Percentiles rank a stretch among this genome's conserved stretches.
These are phyloP conservation scores for Teratosphaeria destructans DNA, from an alignment of 2,329 filamentous ascomycete genomes.

Conservation along the genomic window DNA sequence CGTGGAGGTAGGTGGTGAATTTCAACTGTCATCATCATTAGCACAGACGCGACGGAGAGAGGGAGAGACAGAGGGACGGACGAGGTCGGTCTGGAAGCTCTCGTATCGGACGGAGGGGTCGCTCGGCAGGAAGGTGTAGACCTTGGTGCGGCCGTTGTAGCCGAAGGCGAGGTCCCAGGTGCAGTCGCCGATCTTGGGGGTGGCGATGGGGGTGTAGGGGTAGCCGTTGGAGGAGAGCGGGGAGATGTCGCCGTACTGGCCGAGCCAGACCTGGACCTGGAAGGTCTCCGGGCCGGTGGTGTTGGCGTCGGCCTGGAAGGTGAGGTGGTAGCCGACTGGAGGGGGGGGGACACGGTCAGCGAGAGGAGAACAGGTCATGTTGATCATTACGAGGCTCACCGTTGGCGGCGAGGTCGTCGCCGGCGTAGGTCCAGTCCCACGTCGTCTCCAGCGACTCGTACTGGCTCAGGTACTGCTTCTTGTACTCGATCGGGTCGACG, in stretches of 20 bases:
- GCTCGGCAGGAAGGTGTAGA: constrained; percentile 8
- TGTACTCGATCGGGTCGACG: constrained; percentile 24
- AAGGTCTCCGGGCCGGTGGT: constrained; percentile 38
- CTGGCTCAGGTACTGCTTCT: constrained; percentile 22
- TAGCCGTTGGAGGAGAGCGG: constrained; percentile 12
- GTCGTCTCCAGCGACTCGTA: constrained; percentile 34
- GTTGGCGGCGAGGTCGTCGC: constrained; percentile 28
- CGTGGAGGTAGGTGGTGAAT: constrained; percentile 3
- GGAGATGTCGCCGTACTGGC: constrained; percentile 8
- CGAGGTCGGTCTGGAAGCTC: constrained; percentile 6
- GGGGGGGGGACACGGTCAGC: constrained; percentile 28
- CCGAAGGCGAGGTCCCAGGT: constrained; percentile 10
- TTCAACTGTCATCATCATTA: not conserved
- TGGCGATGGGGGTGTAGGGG: constrained; percentile 10
- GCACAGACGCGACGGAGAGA: not conserved
- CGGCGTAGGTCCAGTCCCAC: constrained; percentile 42
- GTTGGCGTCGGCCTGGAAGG: constrained; percentile 44
- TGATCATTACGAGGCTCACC: not conserved
- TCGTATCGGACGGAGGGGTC: not conserved
- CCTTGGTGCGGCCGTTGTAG: constrained; percentile 9
- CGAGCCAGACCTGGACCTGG: constrained; percentile 34
- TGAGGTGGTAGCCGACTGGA: constrained; percentile 48
- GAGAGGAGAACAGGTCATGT: not conserved
- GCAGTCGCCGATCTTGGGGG: constrained; percentile 3
- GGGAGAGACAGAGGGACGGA: not conserved